Base-by-base conservation (phyloP, 306 rosid species). In the Begonia fuchsioides region DNA sequence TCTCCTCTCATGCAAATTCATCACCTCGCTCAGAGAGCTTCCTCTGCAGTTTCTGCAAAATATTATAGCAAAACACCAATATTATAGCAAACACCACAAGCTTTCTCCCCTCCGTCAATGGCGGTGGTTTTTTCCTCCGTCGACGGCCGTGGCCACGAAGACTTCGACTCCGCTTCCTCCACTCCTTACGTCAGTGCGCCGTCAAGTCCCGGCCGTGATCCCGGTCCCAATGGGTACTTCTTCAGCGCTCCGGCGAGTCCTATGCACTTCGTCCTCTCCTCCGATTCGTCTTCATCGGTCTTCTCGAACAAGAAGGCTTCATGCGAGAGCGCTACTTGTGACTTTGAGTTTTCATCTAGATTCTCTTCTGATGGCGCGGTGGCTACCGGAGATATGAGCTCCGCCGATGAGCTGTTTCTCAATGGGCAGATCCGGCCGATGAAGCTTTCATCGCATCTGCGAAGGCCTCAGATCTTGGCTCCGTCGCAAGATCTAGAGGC, bases 171-270 rank as follows among this genome's bases (percentile, higher is more conserved):
- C 57, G 56, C 62, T 18, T 82, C 81, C 15, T 78, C 87, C 14
- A 82, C 87, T 1, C 93, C 93, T 8, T 82, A 78, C 65, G 84
- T 82, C 32, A 83, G 94, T 38, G 87, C 94, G 2, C 94, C 84
- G 14, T 83, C 87, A 1, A 83, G 94, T 17, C 94, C 87, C 8
- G 75, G 72, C 32, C 87, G 79, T 0, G 68, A 64, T 15, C 60
- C 76, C 5, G 44, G 51, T 2, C 35, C 51, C 2, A 12, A 68
- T 4, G 79, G 77, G 2, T 83, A 72, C 51, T 83, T 66, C 62
- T 83, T 72, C 72, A 83, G 87, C 5, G 94, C 87, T 1, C 94
- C 94, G 6, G 74, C 87, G 0, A 83, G 94, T 32, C 94, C 94
- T 39, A 66, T 76, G 76, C 94, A 83, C 64, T 83, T 79, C 15